Base-by-base conservation (phyloP, 2,329 filamentous ascomycete genomes). In the Metarhizium robertsii region DNA sequence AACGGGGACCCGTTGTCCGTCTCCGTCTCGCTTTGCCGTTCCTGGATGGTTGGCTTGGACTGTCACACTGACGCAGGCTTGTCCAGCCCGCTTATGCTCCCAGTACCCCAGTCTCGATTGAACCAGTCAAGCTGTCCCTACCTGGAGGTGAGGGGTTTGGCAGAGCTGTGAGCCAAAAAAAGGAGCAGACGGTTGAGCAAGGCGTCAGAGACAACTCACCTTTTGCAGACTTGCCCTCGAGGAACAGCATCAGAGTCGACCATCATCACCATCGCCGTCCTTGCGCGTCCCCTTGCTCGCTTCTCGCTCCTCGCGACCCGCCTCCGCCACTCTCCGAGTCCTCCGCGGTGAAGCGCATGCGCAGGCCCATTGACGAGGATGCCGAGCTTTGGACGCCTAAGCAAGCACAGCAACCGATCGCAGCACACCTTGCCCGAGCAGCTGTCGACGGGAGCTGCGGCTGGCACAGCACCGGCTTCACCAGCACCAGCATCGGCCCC, bases 361-460 rank as follows among this genome's bases (percentile, higher is more conserved):
- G 46, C 25, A 45, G 43, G 32, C n/a, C 38, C 36, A 13, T 16
- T 18, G 42, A 45, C n/a, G 60, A 69, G 61, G 59, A 81, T 81
- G 79, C 77, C 74, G 64, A 69, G 70, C 69, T 81, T 81, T 69
- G 72, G 73, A 70, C 78, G 78, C 66, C 70, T 80, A 67, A 74
- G 75, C 67, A 80, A 73, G 73, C 75, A 79, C 68, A 76, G 73
- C 73, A 79, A 79, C 65, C 77, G 78, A 64, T 79, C 79, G 67
- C 79, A 81, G 71, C 78, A 79, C 66, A 75, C 76, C 60, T 73
- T 81, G 63, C 71, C 72, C 64, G 78, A 79, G 66, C 67, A 71
- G 62, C 69, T 70, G 66, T 62, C 69, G 64, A 58, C 68, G 63
- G 51, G 50, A 53, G 51, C 25, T 63, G 58, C 70, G 65, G 59